Percentiles rank a stretch among this genome's conserved stretches.
phyloP scores from a whole-genome alignment of 495 filamentous ascomycete species.

The Penicillium nucicola region DNA sequence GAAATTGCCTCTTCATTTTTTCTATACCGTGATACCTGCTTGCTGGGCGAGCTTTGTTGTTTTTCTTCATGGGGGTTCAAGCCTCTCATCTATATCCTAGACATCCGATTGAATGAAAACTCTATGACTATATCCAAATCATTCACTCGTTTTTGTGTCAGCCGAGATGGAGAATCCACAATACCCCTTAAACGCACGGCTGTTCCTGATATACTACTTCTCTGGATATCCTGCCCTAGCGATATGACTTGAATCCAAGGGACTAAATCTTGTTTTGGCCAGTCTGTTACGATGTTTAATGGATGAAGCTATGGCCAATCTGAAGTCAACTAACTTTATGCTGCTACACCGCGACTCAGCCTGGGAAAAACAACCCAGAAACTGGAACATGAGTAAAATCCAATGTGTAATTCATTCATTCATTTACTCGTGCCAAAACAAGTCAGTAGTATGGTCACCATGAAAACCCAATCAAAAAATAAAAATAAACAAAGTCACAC shows the following conservation, averaged over 20 bases:
- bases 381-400: background rate
- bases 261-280: too few species aligned
- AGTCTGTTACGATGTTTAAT: too few species aligned
- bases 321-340: background rate
- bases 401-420: conserved; percentile 37
- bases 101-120: background rate
- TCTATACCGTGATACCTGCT: background rate
- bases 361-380: too few species aligned
- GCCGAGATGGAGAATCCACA: too few species aligned
- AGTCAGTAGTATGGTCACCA: conserved; percentile 4
- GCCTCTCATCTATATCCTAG: background rate
- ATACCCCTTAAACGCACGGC: too few species aligned
- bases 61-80: background rate
- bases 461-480: conserved; percentile 2
- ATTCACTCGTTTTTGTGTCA: too few species aligned
- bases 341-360: background rate
- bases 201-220: too few species aligned
- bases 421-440: conserved; percentile 39
- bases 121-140: too few species aligned
- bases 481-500: conserved; percentile 8
- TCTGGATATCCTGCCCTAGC: too few species aligned
- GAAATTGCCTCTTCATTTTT: background rate
- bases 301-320: background rate
- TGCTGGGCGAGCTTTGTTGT: conserved; percentile 2
- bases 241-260: too few species aligned